These are phyloP conservation scores for Annulohypoxylon nitens DNA, from an alignment of 495 filamentous ascomycete genomes.

Conservation along the genomic window DNA sequence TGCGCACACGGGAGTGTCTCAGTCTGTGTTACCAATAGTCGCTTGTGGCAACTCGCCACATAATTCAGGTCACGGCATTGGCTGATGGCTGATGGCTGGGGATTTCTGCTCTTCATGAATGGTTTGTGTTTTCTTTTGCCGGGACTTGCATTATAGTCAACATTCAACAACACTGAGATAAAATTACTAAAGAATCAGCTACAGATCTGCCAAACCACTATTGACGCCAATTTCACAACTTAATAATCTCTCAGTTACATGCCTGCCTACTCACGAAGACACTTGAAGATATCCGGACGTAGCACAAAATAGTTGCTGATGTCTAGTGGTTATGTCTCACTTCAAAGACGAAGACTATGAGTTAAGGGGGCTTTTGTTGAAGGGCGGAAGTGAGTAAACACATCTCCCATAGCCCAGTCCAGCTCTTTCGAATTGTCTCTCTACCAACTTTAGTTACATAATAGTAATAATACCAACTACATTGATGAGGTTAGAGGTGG, in stretches of 20 bases:
- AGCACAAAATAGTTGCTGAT: slow-evolving; percentile 15
- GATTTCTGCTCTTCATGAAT: background rate
- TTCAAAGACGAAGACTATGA: background rate
- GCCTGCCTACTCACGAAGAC: background rate
- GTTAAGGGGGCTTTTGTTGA: background rate
- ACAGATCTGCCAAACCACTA: too few relatives aligned
- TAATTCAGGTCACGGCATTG: slow-evolving; percentile 19
- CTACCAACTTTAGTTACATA: background rate
- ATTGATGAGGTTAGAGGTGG: background rate
- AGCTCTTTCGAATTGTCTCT: background rate
- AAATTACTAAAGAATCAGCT: background rate
- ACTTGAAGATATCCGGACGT: slow-evolving; percentile 12
- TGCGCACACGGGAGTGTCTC: slow-evolving; percentile 35
- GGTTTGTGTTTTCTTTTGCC: background rate
- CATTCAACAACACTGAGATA: background rate
- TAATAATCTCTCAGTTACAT: background rate
- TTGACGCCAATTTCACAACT: background rate
- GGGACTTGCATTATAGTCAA: background rate
- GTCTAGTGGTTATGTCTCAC: slow-evolving; percentile 31
- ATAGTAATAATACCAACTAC: too few relatives aligned
- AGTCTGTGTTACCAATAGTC: slow-evolving; percentile 39
- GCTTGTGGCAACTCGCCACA: slow-evolving; percentile 20
- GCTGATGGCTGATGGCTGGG: background rate
- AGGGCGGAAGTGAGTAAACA: slow-evolving; percentile 17
- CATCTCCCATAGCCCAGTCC: background rate